Base-by-base conservation (phyloP, 2,329 filamentous ascomycete genomes). In the Botrytis medusae region DNA sequence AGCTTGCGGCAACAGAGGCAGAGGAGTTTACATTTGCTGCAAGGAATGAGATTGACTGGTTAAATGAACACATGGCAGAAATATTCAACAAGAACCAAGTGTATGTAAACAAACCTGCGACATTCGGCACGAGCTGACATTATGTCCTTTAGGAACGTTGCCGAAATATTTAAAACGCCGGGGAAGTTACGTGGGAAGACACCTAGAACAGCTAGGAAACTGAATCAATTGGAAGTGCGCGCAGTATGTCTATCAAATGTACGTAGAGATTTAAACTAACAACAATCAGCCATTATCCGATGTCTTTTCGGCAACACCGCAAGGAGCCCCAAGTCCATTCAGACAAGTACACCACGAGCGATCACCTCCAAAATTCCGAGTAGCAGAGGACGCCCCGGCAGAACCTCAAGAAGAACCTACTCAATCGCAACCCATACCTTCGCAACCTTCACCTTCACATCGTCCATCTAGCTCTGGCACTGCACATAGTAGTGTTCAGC, bases 1-100 rank as follows among this genome's bases (percentile, higher is more conserved):
- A 93, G 77, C 90, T 98, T 76, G 88, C 92, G 25, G 87, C 92
- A 64, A 89, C 94, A 72, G 96, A 98, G 82, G 88, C 93, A 72
- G 95, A 98, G 77, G 97, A 99, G 84, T 97, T 98, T 80, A 90
- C 93, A 61, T 98, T 93, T 84, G 94, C 94, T 44, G 95, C 93
- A 75, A 90, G 93, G 74, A 97, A 98, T 83, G 96, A 99, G 82
- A 86, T 98, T 80, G 95, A 98, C 81, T 99, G 96, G 96, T 86
- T 99, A 79, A 98, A 99, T 80, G 96, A 98, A 84, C 96, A 99
- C 82, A 98, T 99, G 95, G 90, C 90, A 68, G 94, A 97, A 76
- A 93, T 99, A 80, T 97, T 98, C 82, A 92, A 91, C 79, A 90
- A 92, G 78, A 92, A 94, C 80, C 90, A 95, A 83, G 89, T 94